A percentile compares a stretch with the other conserved stretches of the same genome.
phyloP scores from a whole-genome alignment of 371 early-diverging fungal genomes.

The Mucor mucedo region DNA sequence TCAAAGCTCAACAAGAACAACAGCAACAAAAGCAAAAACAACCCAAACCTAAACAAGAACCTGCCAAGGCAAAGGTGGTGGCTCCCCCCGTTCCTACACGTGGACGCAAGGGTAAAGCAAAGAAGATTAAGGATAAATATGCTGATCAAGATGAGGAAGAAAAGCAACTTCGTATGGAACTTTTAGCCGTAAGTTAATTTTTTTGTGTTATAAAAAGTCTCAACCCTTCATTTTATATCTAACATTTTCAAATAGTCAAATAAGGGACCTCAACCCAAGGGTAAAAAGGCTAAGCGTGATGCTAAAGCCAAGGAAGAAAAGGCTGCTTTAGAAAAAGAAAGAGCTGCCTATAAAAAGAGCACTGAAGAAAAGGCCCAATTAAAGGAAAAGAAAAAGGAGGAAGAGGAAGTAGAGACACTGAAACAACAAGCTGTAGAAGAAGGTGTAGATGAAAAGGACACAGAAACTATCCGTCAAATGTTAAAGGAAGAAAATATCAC shows the following conservation, averaged over 20 bases:
- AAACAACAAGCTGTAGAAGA: neutral
- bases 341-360: slow-evolving; percentile 39
- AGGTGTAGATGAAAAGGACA: slow-evolving; percentile 49
- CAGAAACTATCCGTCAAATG: slow-evolving; percentile 67
- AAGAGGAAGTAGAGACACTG: slow-evolving; percentile 12
- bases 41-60: slow-evolving; percentile 17
- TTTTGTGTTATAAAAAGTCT: neutral
- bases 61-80: slow-evolving; percentile 14
- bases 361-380: slow-evolving; percentile 16
- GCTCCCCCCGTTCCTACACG: slow-evolving; percentile 61
- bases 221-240: neutral
- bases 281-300: slow-evolving; percentile 72
- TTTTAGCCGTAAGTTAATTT: slow-evolving; percentile 70
- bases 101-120: slow-evolving; percentile 86
- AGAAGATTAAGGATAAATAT: slow-evolving; percentile 92
- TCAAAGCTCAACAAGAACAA: slow-evolving; percentile 12
- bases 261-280: slow-evolving; percentile 75
- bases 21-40: slow-evolving; percentile 18
- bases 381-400: slow-evolving; percentile 4
- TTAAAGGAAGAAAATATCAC: slow-evolving; percentile 78
- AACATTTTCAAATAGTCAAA: slow-evolving; percentile 51
- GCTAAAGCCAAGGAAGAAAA: slow-evolving; percentile 59
- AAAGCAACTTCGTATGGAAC: slow-evolving; percentile 76
- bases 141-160: slow-evolving; percentile 96
- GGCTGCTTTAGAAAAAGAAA: slow-evolving; percentile 27